Evolutionary conservation across 768 basidiomycete genomes (phyloP).

Genomic region (Multifurca ochricompacta): DNA sequence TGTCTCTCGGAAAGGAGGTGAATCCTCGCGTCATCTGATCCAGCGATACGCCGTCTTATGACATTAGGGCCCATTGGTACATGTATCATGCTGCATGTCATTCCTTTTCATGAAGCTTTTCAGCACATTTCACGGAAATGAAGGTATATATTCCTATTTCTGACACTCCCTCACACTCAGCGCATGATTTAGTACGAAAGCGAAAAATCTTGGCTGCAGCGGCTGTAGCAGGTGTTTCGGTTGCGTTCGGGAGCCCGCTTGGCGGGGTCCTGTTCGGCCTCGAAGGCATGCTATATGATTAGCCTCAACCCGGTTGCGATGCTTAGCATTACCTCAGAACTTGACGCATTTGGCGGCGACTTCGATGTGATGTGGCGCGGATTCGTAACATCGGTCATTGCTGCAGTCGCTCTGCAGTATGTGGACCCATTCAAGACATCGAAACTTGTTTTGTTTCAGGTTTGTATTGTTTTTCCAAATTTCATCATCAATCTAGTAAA

Average conservation of each 20-base stretch:
- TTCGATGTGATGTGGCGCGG: constrained; percentile 78
- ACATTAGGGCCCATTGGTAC: constrained; percentile 68
- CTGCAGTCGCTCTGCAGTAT: constrained; percentile 76
- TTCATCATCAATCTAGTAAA: background rate
- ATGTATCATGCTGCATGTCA: constrained; percentile 78
- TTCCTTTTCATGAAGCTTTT: constrained; percentile 61
- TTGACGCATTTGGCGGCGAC: constrained; percentile 61
- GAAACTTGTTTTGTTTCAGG: constrained; percentile 76
- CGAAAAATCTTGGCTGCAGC: constrained; percentile 76
- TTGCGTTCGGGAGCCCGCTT: constrained; percentile 82
- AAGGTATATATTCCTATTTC: constrained; percentile 39
- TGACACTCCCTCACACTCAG: background rate
- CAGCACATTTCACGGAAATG: constrained; percentile 67
- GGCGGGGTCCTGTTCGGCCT: constrained; percentile 83
- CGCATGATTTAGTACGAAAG: constrained; percentile 50
- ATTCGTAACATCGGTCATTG: constrained; percentile 86
- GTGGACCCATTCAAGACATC: constrained; percentile 82
- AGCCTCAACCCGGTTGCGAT: background rate
- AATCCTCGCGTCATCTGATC: constrained; percentile 16
- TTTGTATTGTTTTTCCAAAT: constrained; percentile 25
- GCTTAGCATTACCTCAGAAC: constrained; percentile 32
- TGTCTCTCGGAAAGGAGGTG: constrained; percentile 82
- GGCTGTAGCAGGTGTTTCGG: constrained; percentile 79
- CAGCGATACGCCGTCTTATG: constrained; percentile 1
- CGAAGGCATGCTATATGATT: constrained; percentile 39